Evolutionary conservation across 371 early-diverging fungal genomes (phyloP), one percentile per base, ranked within the genome.

Genomic region (Mucor velutinosus): DNA sequence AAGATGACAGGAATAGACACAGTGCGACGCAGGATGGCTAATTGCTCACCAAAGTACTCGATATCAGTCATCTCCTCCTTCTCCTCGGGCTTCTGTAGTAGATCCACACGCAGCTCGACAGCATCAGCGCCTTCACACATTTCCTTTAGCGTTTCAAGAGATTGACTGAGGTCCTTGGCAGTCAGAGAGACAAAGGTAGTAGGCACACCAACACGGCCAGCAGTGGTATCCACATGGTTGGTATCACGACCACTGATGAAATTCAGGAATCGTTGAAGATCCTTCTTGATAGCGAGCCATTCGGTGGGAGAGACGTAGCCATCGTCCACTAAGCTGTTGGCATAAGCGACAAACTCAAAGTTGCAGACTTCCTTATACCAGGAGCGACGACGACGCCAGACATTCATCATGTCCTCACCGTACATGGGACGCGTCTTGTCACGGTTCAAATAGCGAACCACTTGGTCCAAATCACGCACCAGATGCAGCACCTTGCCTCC

Each of bases 31-130:
- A 97, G 80, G 49, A 92, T 70, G 4, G 93, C 84, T 11, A 99
- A 78, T 75, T 97, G 97, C 30, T 86, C 77, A 30, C 87, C 90
- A 45, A 95, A 87, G 66, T 87, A 92, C 19, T 91, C 90, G 7
- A 85, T 78, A 53, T 86, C 82, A 15, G 77, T 66, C 37, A 70
- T 71, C 17, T 67, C 64, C 7, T 72, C 71, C 49, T 66, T 64
- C 37, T 79, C 67, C 32, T 83, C 85, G 7, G 86, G 82, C 17
- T 73, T 73, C 60, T 79, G 62, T 45, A 98, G 80, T 29, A 97
- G 80, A 76, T 99, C 99, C 2, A 93, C 97, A 30, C 99, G 94
- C 47, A 97, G 78, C 81, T 99, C 99, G 51, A 99, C 85, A 21
- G 95, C 97, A 70, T 95, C 93, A 0, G 90, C 86, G 7, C 97